These are phyloP conservation scores for Xylaria sp. DNA, from an alignment of 2,329 filamentous ascomycete species.

Conservation along the genomic window DNA sequence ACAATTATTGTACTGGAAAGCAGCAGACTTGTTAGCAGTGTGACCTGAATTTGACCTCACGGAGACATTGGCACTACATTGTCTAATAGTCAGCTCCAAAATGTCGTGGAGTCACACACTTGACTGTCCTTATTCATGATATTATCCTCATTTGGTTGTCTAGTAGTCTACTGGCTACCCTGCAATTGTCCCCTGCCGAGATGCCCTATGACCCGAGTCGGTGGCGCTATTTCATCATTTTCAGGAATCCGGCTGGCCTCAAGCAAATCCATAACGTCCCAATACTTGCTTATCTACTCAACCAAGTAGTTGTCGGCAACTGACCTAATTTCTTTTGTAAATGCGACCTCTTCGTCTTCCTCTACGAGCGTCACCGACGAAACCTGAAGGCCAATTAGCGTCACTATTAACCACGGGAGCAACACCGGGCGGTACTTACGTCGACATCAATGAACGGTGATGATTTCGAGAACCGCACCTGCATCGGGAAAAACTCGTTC, in stretches of 20 bases:
- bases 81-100: not conserved
- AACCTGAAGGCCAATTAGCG: conserved; percentile 62
- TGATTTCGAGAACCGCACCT: conserved; percentile 85
- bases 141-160: conserved; percentile 18
- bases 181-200: not conserved
- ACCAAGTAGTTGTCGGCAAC: conserved; percentile 80
- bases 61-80: not conserved
- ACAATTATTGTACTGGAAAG: not conserved
- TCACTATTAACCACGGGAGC: not conserved
- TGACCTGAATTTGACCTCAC: not conserved
- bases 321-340: conserved; percentile 84
- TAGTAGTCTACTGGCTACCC: conserved; percentile 12
- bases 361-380: conserved; percentile 76
- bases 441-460: conserved; percentile 92
- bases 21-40: not conserved
- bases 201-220: not conserved
- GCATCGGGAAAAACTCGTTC: conserved; percentile 98
- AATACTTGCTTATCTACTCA: conserved; percentile 63
- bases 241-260: not conserved
- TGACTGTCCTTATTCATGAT: not conserved
- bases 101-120: not conserved
- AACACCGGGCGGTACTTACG: conserved; percentile 68
- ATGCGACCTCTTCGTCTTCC: conserved; percentile 81
- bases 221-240: conserved; percentile 10
- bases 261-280: conserved; percentile 4